phyloP scores from a whole-genome alignment of 2,329 filamentous ascomycete species.

The Gnomoniopsis sp. region DNA sequence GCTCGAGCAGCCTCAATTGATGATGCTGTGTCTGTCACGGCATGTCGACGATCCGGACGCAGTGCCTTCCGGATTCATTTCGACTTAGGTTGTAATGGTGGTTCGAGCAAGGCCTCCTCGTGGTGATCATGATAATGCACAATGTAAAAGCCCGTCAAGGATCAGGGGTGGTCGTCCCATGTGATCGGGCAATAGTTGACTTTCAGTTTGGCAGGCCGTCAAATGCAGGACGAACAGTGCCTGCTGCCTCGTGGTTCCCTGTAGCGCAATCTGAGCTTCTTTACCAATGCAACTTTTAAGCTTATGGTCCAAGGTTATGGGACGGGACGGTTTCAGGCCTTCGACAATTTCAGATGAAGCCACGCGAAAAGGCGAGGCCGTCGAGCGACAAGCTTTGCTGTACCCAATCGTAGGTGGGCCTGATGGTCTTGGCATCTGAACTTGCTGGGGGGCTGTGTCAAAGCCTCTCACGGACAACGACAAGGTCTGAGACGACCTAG shows the following conservation, averaged over 20 bases:
- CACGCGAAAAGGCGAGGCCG: not conserved
- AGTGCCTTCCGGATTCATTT: conserved; percentile 1
- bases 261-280: not conserved
- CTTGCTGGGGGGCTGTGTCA: conserved; percentile 27
- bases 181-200: not conserved
- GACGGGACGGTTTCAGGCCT: conserved; percentile 1
- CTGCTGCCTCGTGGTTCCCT: not conserved
- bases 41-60: conserved; percentile 10
- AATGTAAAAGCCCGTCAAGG: not conserved
- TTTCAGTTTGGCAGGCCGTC: conserved; percentile 4
- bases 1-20: not conserved
- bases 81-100: not conserved
- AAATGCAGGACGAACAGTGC: not conserved
- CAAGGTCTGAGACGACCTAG: conserved; percentile 28
- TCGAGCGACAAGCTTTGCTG: not conserved
- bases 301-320: not conserved
- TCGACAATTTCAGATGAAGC: conserved; percentile 10
- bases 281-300: not conserved
- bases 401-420: conserved; percentile 21
- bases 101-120: conserved; percentile 1
- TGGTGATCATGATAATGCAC: not conserved
- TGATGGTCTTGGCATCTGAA: conserved; percentile 32
- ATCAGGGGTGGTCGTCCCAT: conserved; percentile 1
- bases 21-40: not conserved
- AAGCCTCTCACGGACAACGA: conserved; percentile 20